Conservation (phyloP, 2,329 filamentous ascomycete species). For the Fusarium annulatum region DNA sequence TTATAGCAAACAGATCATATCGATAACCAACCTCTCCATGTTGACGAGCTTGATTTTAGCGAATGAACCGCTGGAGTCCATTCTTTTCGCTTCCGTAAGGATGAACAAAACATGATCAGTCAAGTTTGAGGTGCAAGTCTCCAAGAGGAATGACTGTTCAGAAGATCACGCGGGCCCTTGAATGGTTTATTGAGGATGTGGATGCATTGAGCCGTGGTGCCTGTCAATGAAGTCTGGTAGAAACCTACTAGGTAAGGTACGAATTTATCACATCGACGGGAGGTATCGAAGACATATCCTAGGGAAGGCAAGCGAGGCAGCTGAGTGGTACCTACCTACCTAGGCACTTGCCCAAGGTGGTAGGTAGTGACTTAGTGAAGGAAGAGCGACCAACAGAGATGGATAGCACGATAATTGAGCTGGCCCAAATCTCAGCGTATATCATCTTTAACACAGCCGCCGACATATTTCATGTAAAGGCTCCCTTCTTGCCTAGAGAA, state of each 20-base stretch:
- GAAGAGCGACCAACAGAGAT: not conserved
- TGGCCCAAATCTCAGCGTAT: not conserved
- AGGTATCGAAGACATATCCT: too few species aligned
- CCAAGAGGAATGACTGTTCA: not conserved
- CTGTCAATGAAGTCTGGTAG: not conserved
- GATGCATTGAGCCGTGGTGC: not conserved
- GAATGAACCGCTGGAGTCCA: conserved; percentile 50
- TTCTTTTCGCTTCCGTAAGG: conserved; percentile 50
- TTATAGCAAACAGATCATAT: not conserved
- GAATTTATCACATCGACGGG: not conserved
- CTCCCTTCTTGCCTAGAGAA: not conserved
- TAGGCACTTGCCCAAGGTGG: too few species aligned
- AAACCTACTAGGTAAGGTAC: not conserved
- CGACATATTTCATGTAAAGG: not conserved
- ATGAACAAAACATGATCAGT: conserved; percentile 52
- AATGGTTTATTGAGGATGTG: not conserved
- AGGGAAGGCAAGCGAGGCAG: not conserved
- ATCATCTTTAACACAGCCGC: not conserved
- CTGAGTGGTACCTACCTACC: not conserved
- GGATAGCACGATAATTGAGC: not conserved
- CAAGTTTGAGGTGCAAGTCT: not conserved
- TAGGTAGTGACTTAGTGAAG: not conserved
- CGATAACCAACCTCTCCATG: conserved; percentile 44
- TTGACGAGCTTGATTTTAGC: conserved; percentile 32
- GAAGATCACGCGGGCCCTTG: not conserved